Conservation (phyloP, 495 filamentous ascomycete species). For the Jackrogersella minutella region DNA sequence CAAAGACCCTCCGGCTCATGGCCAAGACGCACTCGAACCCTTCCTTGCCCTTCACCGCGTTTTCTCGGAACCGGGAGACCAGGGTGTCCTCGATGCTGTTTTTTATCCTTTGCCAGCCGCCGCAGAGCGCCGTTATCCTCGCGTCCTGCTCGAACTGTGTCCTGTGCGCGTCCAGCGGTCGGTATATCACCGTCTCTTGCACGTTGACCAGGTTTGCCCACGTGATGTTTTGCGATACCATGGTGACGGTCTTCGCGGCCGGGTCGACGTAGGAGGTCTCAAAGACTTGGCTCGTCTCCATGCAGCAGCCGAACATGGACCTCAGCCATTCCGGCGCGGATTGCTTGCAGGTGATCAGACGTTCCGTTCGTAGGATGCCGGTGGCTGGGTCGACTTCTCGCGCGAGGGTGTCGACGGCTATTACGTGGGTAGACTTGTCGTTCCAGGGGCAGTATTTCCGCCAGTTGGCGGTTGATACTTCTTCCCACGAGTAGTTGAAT, state of each 20-base stretch:
- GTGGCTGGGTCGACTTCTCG: conserved; percentile 80
- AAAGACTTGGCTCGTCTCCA: conserved; percentile 82
- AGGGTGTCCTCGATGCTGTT: conserved; percentile 92
- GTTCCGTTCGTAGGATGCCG: conserved; percentile 93
- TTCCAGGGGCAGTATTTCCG: conserved; percentile 99
- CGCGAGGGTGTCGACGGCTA: conserved; percentile 91
- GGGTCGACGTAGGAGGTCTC: conserved; percentile 96
- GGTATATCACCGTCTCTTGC: conserved; percentile 87
- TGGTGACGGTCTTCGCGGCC: conserved; percentile 80
- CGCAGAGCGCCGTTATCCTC: conserved; percentile 90
- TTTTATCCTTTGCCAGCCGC: conserved; percentile 94
- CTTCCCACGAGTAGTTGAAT: conserved; percentile 97
- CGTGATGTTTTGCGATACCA: conserved; percentile 92
- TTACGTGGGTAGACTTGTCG: conserved; percentile 89
- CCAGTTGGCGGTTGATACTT: conserved; percentile 99
- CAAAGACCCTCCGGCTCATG: conserved; percentile 91
- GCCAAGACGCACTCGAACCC: conserved; percentile 94
- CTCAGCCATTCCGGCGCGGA: conserved; percentile 86
- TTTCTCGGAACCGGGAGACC: conserved; percentile 87
- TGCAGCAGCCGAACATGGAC: conserved; percentile 72
- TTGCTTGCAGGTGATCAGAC: conserved; percentile 94
- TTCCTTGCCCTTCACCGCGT: conserved; percentile 85
- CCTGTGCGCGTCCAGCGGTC: conserved; percentile 66
- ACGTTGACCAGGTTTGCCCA: conserved; percentile 86
- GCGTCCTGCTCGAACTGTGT: conserved; percentile 89